phyloP scores from a whole-genome alignment of 148 eudicot species.

The Limonium bicolor region DNA sequence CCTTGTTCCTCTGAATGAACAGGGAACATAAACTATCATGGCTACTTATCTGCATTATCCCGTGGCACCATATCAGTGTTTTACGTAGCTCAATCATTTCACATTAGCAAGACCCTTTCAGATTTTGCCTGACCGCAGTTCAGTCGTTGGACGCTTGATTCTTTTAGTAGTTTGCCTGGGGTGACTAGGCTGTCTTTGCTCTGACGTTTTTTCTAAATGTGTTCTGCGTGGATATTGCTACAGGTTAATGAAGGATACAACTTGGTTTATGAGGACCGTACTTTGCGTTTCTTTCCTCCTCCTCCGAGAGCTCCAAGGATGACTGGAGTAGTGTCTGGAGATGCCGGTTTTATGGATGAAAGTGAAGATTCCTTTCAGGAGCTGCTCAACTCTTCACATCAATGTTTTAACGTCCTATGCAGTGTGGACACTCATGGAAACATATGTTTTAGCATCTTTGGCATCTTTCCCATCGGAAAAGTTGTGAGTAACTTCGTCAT shows the following conservation, averaged over 20 bases:
- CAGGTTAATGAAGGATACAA: slow-evolving; percentile 29
- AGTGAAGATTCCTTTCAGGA: slow-evolving; percentile 64
- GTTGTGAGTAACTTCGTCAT: slow-evolving; percentile 68
- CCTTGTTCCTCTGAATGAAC: too few relatives aligned
- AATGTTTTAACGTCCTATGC: slow-evolving; percentile 71
- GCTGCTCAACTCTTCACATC: slow-evolving; percentile 61
- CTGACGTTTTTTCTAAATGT: background rate
- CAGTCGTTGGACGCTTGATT: background rate
- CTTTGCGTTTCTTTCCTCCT: slow-evolving; percentile 87
- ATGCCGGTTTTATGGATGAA: slow-evolving; percentile 63
- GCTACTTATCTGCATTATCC: too few relatives aligned
- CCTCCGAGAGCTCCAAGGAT: slow-evolving; percentile 80
- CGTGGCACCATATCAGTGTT: too few relatives aligned
- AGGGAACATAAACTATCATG: too few relatives aligned
- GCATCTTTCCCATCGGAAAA: slow-evolving; percentile 88
- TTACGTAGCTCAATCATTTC: too few relatives aligned
- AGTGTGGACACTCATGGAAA: slow-evolving; percentile 84
- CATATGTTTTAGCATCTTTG: slow-evolving; percentile 88
- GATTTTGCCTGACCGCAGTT: too few relatives aligned
- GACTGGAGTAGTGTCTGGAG: slow-evolving; percentile 80
- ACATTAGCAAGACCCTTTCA: too few relatives aligned
- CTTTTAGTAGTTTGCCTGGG: background rate
- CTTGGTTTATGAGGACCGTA: slow-evolving; percentile 76
- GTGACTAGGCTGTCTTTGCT: background rate
- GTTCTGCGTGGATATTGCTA: too few relatives aligned